Base-by-base conservation (phyloP, 305 asterid genomes). In the Fraxinus sp. region DNA sequence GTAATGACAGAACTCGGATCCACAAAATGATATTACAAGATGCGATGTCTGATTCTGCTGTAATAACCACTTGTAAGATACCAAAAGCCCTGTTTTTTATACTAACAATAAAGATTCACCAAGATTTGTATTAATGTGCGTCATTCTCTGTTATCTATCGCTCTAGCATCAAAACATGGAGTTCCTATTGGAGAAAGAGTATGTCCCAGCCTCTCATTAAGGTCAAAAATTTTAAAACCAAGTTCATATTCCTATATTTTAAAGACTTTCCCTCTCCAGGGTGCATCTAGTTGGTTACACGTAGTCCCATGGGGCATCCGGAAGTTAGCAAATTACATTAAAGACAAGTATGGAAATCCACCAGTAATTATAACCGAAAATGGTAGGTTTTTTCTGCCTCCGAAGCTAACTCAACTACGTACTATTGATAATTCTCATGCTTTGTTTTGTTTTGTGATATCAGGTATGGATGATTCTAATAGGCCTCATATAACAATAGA, bases 291-390 rank as follows among this genome's bases (percentile, higher is more conserved):
- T 59, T 94, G 98, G 98, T 86, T 94, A 10, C 93, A 87, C 82
- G 84, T 94, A 0, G 97, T 94, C 52, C 97, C 97, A 0, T 93
- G 97, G 97, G 98, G 98, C 14, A 91, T 94, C 62, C 78, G 94
- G 72, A 93, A 90, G 87, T 41, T 94, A 83, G 87, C 92, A 46
- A 91, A 87, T 83, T 82, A 94, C 86, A 85, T 94, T 18, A 93
- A 86, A 83, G 87, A 91, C 79, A 93, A 81, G 80, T 93, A 94
- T 35, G 94, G 86, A 35, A 94, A 94, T 85, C 98, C 98, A 35
- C 81, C 90, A 0, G 88, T 94, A 36, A 84, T 92, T 16, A 92
- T 93, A 77, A 92, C 98, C 0, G 97, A 93, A 89, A 94, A 94
- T 2, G 98, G 97, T 89, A 41, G 85, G 84, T 33, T 33, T 3